Evolutionary conservation across 1,284 basidiomycete species (phyloP), one percentile per base, ranked within the genome.

Genomic region (Austroboletus novae-zelandiae): DNA sequence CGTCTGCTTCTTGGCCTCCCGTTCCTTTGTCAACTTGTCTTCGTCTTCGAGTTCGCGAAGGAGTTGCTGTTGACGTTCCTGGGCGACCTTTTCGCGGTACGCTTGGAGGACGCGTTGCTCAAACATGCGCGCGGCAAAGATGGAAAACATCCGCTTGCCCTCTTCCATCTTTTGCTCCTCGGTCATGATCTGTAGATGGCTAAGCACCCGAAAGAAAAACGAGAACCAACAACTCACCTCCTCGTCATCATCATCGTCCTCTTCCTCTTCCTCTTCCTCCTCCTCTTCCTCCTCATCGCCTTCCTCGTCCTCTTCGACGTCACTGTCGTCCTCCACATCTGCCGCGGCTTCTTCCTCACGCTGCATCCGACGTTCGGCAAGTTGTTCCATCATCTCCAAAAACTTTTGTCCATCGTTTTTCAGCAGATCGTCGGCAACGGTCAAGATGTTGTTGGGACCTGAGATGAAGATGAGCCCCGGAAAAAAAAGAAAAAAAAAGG

Each of bases 361-460:
- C 57, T 91, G 86, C 80, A 95, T 91, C 40, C 94, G 83, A 52
- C 93, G 84, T 67, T 98, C 94, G 1, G 96, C 95, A 32, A 99
- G 82, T 71, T 97, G 94, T 71, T 99, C 96, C 96, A 99, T 99
- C 96, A 99, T 99, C 75, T 99, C 95, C 62, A 99, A 76, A 76
- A 99, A 98, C 75, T 98, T 98, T 64, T 94, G 92, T 4, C 94
- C 96, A 65, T 99, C 95, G 65, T 98, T 98, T 78, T 97, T 97
- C 61, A 98, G 79, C 46, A 99, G 82, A 74, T 99, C 96, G 66
- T 99, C 96, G 45, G 96, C 96, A 45, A 99, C 96, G n/a, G 97
- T 98, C 51, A 99, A 79, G 65, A 99, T 98, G 66, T 95, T 87
- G 57, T 91, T 93, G 67, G 84, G 81, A 52, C 78, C 79, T 80